Percentiles rank a stretch among this genome's conserved stretches.
These are phyloP conservation scores for Verticillium albo-atrum DNA, from an alignment of 2,329 filamentous ascomycete species.

Conservation along the genomic window DNA sequence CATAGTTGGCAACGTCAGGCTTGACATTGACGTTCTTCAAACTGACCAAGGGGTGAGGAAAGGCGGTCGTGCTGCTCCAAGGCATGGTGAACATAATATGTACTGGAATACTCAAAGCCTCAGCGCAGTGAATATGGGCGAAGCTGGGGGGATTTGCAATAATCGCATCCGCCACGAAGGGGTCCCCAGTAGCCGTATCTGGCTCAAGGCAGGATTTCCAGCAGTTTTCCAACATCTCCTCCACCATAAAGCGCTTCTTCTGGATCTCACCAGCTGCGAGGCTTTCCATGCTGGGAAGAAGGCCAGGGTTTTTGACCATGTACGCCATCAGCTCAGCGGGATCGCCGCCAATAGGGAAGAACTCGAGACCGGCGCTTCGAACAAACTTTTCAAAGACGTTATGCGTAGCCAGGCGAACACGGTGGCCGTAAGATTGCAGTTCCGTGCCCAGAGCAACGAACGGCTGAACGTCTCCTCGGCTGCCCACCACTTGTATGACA, in stretches of 20 bases:
- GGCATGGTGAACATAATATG: constrained; percentile 97
- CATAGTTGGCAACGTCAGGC: constrained; percentile 71
- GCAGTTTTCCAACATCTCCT: constrained; percentile 75
- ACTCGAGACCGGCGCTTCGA: constrained; percentile 66
- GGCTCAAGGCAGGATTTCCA: constrained; percentile 84
- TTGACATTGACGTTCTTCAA: constrained; percentile 74
- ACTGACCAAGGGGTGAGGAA: constrained; percentile 82
- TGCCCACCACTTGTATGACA: constrained; percentile 72
- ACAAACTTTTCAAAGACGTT: constrained; percentile 64
- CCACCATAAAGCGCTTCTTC: constrained; percentile 68
- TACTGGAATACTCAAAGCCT: constrained; percentile 69
- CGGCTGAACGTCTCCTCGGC: constrained; percentile 70
- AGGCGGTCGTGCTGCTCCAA: constrained; percentile 79
- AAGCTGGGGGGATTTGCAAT: constrained; percentile 77
- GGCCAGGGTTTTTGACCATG: constrained; percentile 84
- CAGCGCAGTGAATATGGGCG: constrained; percentile 70
- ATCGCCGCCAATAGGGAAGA: constrained; percentile 73
- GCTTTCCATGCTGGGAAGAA: constrained; percentile 78
- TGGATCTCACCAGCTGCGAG: constrained; percentile 73
- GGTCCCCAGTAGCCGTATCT: constrained; percentile 45
- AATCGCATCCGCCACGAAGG: constrained; percentile 77
- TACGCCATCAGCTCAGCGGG: constrained; percentile 77
- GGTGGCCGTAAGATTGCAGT: constrained; percentile 63
- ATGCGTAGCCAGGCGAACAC: constrained; percentile 71
- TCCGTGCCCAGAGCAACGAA: constrained; percentile 67